Base-by-base conservation (phyloP, 192 early-diverging fungal genomes). In the Rhizophagus sp. region DNA sequence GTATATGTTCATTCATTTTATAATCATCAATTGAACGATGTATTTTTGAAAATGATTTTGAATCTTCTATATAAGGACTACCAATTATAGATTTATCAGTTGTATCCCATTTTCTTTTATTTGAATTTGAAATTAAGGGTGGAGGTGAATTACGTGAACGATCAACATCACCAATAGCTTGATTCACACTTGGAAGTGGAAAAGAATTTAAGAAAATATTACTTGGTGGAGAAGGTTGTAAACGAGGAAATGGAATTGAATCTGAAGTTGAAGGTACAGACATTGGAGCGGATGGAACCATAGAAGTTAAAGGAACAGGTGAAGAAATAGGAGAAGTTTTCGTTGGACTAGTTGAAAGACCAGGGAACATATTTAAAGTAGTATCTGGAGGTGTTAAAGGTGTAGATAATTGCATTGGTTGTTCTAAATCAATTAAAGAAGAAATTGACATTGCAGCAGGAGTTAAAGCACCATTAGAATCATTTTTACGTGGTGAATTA, bases 21-120 rank as follows among this genome's bases (percentile, higher is more conserved):
- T 83, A 81, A 62, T 85, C 83, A 17, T 81, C 84, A 19, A 84
- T 85, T n/a, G 84, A 85, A 24, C 84, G 82, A 57, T 84, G 85
- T 17, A 88, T 84, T 79, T 88, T 88, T 41, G 84, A 81, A 36
- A 84, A 78, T 22, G 83, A 79, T n/a, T 86, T 78, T 22, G 83
- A 79, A 17, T 86, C 85, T 64, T 87, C 81, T 73, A 81, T 62
- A 72, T 82, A 81, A 71, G 64, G 66, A 44, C 67, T 81, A 76
- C 80, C 79, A 27, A 79, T 41, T 36, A 83, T 80, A 2, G 85
- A 86, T 22, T 13, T 52, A 44, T 68, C 44, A 47, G 19, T 63
- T 19, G 77, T 10, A 34, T 78, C 77, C 47, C 65, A 78, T 69
- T 78, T 78, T 17, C 77, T 41, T 69, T 78, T 78, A 34, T 66